Evolutionary conservation across 2,329 filamentous ascomycete species (phyloP), one percentile per base, ranked within the genome.

Genomic region (Aspergillus sergii): DNA sequence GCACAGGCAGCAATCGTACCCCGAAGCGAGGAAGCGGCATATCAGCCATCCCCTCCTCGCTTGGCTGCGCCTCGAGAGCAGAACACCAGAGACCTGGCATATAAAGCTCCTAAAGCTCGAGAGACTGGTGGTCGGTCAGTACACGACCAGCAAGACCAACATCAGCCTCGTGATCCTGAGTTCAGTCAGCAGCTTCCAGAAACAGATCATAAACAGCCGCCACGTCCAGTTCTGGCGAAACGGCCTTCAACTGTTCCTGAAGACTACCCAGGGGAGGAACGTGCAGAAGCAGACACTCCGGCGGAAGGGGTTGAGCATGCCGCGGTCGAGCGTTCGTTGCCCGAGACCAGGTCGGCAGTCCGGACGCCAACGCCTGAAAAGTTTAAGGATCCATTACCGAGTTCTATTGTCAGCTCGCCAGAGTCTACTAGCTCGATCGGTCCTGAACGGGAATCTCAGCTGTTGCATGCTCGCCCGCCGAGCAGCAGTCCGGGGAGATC

Each of bases 401-500:
- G 60, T 30, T 69, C 73, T 8, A 58, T 66, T 19, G 56, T 71
- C 10, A 68, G 66, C 19, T 69, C 72, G 1, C 69, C 69, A 14
- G 66, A 67, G 9, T 65, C 69, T 10, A 67, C 66, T 2, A 66
- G 62, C 23, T 66, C 66, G 19, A 51, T 61, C 26, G 66, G 66
- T 21, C 56, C 60, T n/a, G 66, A 66, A 45, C 54, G 56, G 9
- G 66, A 64, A 7, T 48, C 32, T 6, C 65, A 67, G 21, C 69
- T 69, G 62, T 63, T 69, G 26, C 68, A 64, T 9, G 64, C 75
- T 5, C 70, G 77, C 56, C 76, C 79, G 12, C 72, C 78, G 4
- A 82, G 78, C 16, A 72, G 82, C 58, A 87, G 84, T 65, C 86
- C 86, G 12, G 81, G 81, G 12, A 81, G 86, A 62, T 84, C 82